Percentiles rank a stretch among this genome's conserved stretches.
Evolutionary conservation across 495 filamentous ascomycete genomes (phyloP).

Genomic region (Aspergillus sclerotioniger): DNA sequence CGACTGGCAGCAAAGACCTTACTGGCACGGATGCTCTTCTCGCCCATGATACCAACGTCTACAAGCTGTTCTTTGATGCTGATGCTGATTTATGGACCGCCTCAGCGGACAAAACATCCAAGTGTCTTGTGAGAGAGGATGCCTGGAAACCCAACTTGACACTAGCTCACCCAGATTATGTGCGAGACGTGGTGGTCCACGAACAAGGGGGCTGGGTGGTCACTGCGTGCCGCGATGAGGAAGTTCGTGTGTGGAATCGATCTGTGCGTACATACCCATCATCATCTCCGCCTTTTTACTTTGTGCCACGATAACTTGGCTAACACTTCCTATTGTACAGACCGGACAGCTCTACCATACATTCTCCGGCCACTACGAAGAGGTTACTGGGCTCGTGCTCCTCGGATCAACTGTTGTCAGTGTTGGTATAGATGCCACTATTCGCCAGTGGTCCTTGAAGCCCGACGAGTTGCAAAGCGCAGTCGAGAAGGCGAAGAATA

Average conservation of each 20-base stretch:
- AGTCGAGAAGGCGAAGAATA: constrained; percentile 55
- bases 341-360: constrained; percentile 73
- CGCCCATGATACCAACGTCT: constrained; percentile 87
- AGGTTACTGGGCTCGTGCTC: constrained; percentile 77
- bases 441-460: constrained; percentile 75
- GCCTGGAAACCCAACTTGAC: constrained; percentile 68
- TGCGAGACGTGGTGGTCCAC: constrained; percentile 73
- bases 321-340: constrained; percentile 19
- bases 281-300: neutral
- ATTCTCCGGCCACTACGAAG: constrained; percentile 86
- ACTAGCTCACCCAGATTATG: constrained; percentile 82
- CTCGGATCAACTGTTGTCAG: constrained; percentile 65
- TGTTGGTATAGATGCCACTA: constrained; percentile 83
- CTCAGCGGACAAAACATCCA: constrained; percentile 79
- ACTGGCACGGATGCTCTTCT: constrained; percentile 59
- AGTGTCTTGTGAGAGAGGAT: constrained; percentile 65
- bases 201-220: constrained; percentile 76
- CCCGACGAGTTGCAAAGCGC: constrained; percentile 62
- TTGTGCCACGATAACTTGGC: neutral
- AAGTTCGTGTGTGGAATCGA: constrained; percentile 85
- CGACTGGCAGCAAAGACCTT: constrained; percentile 42
- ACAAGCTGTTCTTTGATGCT: constrained; percentile 69
- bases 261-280: constrained; percentile 37
- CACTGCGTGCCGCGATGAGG: constrained; percentile 87
- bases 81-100: constrained; percentile 87